Evolutionary conservation across 2,329 filamentous ascomycete species (phyloP), one percentile per base, ranked within the genome.

Genomic region (Microdochium bolleyi): DNA sequence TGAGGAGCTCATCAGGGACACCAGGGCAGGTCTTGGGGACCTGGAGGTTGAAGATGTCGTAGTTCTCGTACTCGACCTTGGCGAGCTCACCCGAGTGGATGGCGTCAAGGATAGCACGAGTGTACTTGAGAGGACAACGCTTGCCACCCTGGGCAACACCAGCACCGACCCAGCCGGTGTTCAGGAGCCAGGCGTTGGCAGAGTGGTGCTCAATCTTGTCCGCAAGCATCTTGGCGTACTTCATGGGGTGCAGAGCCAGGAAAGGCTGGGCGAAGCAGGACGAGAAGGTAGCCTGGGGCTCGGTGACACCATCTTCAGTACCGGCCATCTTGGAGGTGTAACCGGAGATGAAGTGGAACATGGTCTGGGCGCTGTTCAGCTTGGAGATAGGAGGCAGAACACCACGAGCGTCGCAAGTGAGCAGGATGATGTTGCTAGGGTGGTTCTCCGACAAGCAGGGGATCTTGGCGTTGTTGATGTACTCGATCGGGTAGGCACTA

Each of bases 271-370:
- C 94, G 75, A 99, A 99, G 84, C 94, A 99, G 51, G 92, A 95
- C 24, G 92, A 97, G 85, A 99, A 99, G 66, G 94, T 99, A 24
- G 94, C 94, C 76, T 97, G 90, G 59, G 94, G 94, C 77, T 99
- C 94, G 10, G 89, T 95, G 60, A 99, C 85, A 67, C 94, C 94
- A 60, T 96, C 90, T 77, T 99, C 94, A 32, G 94, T 99, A 67
- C 94, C 94, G 60, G 94, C 94, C 94, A 99, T 99, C 86, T 99
- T 99, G 69, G 92, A 97, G 59, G 94, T 99, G 82, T 99, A 99
- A 64, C 94, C 94, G 19, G 89, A 95, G 75, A 99, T 99, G 85
- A 99, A 99, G 82, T 99, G 94, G 87, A 97, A 99, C 92, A 99
- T 97, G 72, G 91, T 96, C 78, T 97, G 94, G 65, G 89, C 84